Conservation (phyloP, 2,329 filamentous ascomycete species). For the Clarireedia hainanense region DNA sequence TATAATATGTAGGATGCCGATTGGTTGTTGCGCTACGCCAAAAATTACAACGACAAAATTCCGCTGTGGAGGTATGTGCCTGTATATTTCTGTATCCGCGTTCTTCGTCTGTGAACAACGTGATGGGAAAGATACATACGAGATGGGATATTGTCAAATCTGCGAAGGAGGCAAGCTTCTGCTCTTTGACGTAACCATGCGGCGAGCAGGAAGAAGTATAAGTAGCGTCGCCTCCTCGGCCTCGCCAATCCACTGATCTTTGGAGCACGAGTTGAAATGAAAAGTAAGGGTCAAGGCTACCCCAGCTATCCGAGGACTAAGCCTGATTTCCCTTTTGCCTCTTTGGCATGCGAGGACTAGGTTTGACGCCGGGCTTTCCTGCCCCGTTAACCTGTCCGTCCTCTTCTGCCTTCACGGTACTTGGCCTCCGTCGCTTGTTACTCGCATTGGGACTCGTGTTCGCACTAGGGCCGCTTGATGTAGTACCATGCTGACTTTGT, state of each 20-base stretch:
- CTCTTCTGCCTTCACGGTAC: conserved; percentile 32
- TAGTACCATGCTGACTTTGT: conserved; percentile 60
- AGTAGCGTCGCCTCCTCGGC: too few relatives aligned
- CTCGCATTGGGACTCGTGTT: conserved; percentile 43
- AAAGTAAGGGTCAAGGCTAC: background rate
- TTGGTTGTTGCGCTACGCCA: too few relatives aligned
- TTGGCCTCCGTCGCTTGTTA: conserved; percentile 34
- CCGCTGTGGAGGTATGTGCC: too few relatives aligned
- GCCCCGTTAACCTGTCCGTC: conserved; percentile 27
- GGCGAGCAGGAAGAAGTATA: too few relatives aligned
- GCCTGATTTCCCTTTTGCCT: conserved; percentile 29
- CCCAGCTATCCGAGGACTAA: conserved; percentile 7
- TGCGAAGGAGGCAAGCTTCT: too few relatives aligned
- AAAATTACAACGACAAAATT: too few relatives aligned
- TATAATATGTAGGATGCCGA: too few relatives aligned
- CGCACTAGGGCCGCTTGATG: conserved; percentile 57
- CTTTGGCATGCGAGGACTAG: conserved; percentile 34
- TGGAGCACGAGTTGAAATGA: background rate
- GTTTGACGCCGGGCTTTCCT: conserved; percentile 30
- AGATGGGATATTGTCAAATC: too few relatives aligned
- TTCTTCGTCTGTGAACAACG: too few relatives aligned
- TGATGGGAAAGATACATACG: too few relatives aligned
- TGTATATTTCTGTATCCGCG: too few relatives aligned
- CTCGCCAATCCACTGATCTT: background rate
- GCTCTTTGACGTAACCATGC: too few relatives aligned